Base-by-base conservation (phyloP, 1,284 basidiomycete species). In the Cryptococcus amylolentus region DNA sequence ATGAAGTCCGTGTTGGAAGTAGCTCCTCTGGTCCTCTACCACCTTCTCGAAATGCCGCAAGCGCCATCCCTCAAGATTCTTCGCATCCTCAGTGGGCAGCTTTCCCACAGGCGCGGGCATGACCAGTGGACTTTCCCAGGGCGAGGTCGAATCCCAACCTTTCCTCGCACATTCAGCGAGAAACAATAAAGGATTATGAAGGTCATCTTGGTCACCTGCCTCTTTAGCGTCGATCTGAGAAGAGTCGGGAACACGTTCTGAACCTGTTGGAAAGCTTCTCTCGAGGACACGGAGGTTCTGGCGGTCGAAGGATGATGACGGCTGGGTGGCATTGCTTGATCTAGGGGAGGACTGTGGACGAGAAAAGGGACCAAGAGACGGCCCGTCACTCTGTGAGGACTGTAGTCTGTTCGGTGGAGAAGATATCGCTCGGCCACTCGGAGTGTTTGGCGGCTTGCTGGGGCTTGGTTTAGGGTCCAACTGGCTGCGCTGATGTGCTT, bases 1-100 rank as follows among this genome's bases (percentile, higher is more conserved):
- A 43, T 57, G 51, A 18, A 57, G 40, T 14, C 56, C 56, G 26
- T 53, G 52, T 28, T 57, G 52, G 31, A 57, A 57, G 42, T 49
- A 57, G 13, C 35, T 51, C 26, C 50, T 47, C 43, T 57, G 56
- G 53, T 57, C 56, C 14, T 47, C 37, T 0, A 54, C 52, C 38
- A 57, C 54, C 35, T 49, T 45, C 18, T 52, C 45, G 13, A 57
- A 23, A 27, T 57, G 47, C 18, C 48, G 51, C 14, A 37, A 40
- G 7, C 42, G 35, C 56, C 56, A 57, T 27, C 42, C 48, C 27
- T 52, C 48, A 10, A 57, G 28, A 14, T 48, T 42, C 14, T 39
- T 51, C n/a, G 50, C 46, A 45, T 57, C 56, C 38, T 54, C 52
- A 18, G 40, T 12, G 2, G 51, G 47, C n/a, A 57, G 27, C n/a